phyloP scores from a whole-genome alignment of 2,329 filamentous ascomycete species.

The Anisogramma anomala region DNA sequence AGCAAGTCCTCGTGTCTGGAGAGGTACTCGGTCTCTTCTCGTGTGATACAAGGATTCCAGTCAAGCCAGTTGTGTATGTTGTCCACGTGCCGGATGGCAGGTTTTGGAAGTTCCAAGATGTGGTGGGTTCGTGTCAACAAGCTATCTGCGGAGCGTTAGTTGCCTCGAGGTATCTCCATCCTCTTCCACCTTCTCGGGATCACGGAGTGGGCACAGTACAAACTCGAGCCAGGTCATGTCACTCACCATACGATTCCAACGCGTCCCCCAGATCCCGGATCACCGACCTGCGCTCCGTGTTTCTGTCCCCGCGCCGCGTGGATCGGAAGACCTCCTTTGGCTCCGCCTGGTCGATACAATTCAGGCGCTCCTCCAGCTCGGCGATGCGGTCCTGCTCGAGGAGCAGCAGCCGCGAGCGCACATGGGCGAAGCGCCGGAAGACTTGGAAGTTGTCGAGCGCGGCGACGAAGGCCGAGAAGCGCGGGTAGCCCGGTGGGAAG shows the following conservation, averaged over 20 bases:
- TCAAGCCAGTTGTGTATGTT: neutral
- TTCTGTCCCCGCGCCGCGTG: neutral
- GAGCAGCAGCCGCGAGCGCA: neutral
- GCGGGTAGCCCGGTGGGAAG: neutral
- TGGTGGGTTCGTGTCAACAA: neutral
- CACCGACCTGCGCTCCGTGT: neutral
- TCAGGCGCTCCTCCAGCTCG: neutral
- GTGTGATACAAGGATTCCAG: neutral
- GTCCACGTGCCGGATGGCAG: neutral
- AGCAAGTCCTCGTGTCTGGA: neutral
- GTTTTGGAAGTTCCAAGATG: neutral
- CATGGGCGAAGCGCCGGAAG: neutral
- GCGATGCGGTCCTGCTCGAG: neutral
- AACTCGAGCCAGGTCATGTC: neutral
- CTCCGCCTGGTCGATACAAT: neutral
- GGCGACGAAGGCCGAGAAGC: neutral
- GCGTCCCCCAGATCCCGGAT: neutral
- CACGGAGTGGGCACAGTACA: neutral
- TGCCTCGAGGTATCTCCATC: too few species aligned
- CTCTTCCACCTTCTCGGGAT: too few species aligned
- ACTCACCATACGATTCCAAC: neutral
- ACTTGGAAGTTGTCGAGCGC: neutral
- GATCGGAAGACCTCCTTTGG: neutral
- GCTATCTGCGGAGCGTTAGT: neutral
- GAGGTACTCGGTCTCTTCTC: neutral